Percentiles rank a stretch among this genome's conserved stretches.
Evolutionary conservation across 2,329 filamentous ascomycete genomes (phyloP).

Genomic region (Xylariaceae sp.): DNA sequence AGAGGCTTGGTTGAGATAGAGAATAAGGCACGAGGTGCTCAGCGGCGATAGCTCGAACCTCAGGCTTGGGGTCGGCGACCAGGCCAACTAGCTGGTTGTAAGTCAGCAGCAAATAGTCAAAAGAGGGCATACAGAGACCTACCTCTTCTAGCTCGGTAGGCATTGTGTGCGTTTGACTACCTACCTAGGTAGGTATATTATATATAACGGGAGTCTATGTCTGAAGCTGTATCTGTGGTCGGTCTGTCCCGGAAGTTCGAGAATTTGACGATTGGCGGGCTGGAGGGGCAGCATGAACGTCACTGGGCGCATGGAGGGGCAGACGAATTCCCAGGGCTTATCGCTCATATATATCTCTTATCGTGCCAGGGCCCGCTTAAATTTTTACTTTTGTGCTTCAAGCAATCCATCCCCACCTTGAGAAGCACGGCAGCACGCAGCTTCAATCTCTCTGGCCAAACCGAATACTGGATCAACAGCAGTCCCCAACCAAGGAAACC

Average conservation of each 20-base stretch:
- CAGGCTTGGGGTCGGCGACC: slow-evolving; percentile 83
- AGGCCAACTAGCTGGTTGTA: slow-evolving; percentile 76
- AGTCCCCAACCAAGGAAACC: neutral
- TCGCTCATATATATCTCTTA: neutral
- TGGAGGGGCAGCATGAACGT: no score
- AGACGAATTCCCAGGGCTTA: no score
- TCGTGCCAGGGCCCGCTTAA: neutral
- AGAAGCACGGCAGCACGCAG: no score
- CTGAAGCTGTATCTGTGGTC: no score
- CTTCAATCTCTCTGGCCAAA: no score
- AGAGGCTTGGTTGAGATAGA: slow-evolving; percentile 63
- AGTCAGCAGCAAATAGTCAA: neutral
- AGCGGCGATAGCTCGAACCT: slow-evolving; percentile 77
- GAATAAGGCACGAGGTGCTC: slow-evolving; percentile 85
- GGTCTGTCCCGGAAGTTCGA: no score
- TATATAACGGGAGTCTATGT: no score
- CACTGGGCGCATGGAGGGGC: no score
- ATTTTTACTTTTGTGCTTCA: slow-evolving; percentile 1
- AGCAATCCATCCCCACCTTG: no score
- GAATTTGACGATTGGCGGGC: no score
- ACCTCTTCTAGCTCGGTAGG: slow-evolving; percentile 72
- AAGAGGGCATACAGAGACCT: slow-evolving; percentile 13
- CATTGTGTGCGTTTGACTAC: no score
- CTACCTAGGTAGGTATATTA: no score
- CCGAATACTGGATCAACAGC: neutral